A percentile compares a stretch with the other conserved stretches of the same genome.
Conservation (phyloP, 1,139 yeast species). For the Yarrowia galli region DNA sequence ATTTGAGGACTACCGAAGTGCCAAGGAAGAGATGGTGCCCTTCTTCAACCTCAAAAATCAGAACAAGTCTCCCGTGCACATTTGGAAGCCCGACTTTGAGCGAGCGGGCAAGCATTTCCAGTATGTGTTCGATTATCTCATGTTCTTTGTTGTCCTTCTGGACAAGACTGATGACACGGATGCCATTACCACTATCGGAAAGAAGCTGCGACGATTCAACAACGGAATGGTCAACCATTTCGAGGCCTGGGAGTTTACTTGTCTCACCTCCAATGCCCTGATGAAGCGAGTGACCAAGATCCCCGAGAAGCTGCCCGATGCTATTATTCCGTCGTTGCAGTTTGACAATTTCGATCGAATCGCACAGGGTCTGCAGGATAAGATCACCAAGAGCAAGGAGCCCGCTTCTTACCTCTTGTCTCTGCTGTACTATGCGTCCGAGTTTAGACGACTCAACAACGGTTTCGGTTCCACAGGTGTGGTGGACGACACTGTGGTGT, state of each 20-base stretch:
- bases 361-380: constrained; percentile 40
- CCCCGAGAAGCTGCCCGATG: constrained; percentile 62
- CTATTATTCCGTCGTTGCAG: constrained; percentile 56
- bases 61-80: constrained; percentile 75
- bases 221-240: constrained; percentile 72
- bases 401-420: constrained; percentile 42
- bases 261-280: constrained; percentile 60
- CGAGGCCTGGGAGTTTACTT: constrained; percentile 68
- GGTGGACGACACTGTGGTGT: constrained; percentile 76
- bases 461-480: constrained; percentile 84
- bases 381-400: constrained; percentile 23
- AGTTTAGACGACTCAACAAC: constrained; percentile 73
- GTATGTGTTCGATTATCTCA: constrained; percentile 74
- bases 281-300: constrained; percentile 58
- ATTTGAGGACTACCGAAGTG: constrained; percentile 59
- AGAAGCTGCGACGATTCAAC: constrained; percentile 75
- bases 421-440: constrained; percentile 61
- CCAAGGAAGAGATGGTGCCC: constrained; percentile 68
- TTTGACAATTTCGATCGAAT: constrained; percentile 55
- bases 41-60: constrained; percentile 72
- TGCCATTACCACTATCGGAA: constrained; percentile 65
- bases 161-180: constrained; percentile 63
- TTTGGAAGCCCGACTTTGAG: constrained; percentile 94
- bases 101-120: constrained; percentile 92
- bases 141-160: constrained; percentile 66